Evolutionary conservation across 148 eudicot species (phyloP), one percentile per base, ranked within the genome.

Genomic region (Chenopodium berlandieri): DNA sequence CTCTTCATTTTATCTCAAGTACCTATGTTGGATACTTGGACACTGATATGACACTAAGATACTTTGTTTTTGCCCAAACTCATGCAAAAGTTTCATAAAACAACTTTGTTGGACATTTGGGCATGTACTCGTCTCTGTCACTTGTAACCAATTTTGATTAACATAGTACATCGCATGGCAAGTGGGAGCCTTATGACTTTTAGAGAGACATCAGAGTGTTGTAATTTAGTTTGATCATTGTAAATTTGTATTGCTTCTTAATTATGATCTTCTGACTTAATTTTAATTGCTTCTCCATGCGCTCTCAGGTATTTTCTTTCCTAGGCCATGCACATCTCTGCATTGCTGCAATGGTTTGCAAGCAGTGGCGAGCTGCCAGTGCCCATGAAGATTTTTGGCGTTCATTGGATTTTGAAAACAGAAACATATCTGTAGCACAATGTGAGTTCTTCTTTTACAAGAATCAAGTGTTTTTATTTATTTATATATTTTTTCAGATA

Each of bases 321-420:
- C 85, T 96, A 88, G 89, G 90, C 68, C 92, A 88, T 77, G 79
- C 89, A 67, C 91, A 96, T 83, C 98, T 94, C 81, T 96, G 98
- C 86, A 90, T 89, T 79, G 97, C 94, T 77, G 93, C 97, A 78
- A 87, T 90, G 86, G 98, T 96, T 76, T 96, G 99, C 88, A 89
- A 90, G 86, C 99, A 96, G 87, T 96, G 99, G 99, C 91, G 93
- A 54, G 82, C 86, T 78, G 97, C 99, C 80, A 94, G 99, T 86
- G 85, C 93, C 79, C 97, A 92, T 82, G 99, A 96, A 87, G 98
- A 96, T 82, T 96, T 96, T 85, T 96, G 99, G 99, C 90, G 91
- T 74, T 88, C 77, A 60, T 84, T 96, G 87, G 86, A 92, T 79
- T 94, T 96, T 89, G 93, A 92, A 83, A 89, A 88, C 56, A 88